Conservation (phyloP, 129 eudicot genomes). For the Centaurea solstitialis region DNA sequence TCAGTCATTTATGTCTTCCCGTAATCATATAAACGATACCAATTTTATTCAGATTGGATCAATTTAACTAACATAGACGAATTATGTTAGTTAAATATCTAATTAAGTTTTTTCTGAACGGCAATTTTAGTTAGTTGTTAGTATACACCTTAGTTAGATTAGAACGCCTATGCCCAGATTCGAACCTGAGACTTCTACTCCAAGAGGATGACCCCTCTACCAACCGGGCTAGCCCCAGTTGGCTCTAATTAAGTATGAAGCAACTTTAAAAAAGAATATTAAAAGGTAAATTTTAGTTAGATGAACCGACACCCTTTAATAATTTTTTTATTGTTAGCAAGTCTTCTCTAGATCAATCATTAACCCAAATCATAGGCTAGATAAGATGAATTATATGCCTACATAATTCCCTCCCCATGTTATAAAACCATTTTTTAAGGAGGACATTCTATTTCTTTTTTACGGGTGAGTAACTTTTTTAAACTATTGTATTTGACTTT, state of each 20-base stretch:
- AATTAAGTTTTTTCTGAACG: too few species aligned
- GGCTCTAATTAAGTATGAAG: neutral
- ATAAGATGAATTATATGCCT: conserved; percentile 15
- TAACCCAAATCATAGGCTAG: conserved; percentile 26
- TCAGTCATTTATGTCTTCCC: neutral
- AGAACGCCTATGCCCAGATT: too few species aligned
- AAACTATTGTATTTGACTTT: neutral
- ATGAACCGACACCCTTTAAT: conserved; percentile 25
- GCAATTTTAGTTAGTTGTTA: too few species aligned
- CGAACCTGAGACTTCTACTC: too few species aligned
- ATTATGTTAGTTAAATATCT: neutral
- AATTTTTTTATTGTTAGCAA: neutral
- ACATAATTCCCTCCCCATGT: conserved; percentile 28
- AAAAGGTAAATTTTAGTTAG: neutral
- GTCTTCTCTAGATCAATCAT: conserved; percentile 32
- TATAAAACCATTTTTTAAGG: conserved; percentile 9
- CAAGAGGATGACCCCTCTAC: too few species aligned
- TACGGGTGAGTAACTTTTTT: neutral
- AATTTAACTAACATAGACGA: neutral
- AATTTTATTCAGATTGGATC: neutral
- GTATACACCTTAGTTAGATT: too few species aligned
- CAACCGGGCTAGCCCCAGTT: too few species aligned
- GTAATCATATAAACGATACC: neutral
- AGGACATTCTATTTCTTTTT: conserved; percentile 13
- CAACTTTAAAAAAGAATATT: neutral